Evolutionary conservation across 2,329 filamentous ascomycete genomes (phyloP).

Genomic region (Huntiella omanensis): DNA sequence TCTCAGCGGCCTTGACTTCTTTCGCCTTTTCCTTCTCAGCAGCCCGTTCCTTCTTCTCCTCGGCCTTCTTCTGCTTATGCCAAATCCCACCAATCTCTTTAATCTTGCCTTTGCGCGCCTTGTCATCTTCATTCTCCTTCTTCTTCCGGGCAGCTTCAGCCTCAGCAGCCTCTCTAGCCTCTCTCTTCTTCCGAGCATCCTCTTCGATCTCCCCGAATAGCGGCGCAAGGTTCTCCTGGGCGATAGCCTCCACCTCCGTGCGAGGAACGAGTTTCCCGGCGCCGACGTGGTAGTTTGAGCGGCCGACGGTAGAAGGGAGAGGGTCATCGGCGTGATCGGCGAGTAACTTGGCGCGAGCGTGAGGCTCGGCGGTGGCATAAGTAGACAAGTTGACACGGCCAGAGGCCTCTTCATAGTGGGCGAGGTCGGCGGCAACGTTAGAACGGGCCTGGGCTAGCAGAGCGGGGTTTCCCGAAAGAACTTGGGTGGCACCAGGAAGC

Average conservation of each 20-base stretch:
- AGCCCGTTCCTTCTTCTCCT: constrained; percentile 37
- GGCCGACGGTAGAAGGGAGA: constrained; percentile 1
- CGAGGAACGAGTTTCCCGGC: constrained; percentile 5
- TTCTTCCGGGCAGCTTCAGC: constrained; percentile 65
- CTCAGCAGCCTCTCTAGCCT: constrained; percentile 49
- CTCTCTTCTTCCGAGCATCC: constrained; percentile 19
- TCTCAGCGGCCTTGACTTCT: constrained; percentile 30
- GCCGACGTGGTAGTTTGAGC: constrained; percentile 5
- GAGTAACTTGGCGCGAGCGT: constrained; percentile 16
- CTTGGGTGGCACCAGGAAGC: too few species aligned
- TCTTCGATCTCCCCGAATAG: constrained; percentile 20
- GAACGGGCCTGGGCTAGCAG: constrained; percentile 63
- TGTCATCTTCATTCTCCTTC: constrained; percentile 58
- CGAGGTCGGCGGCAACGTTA: constrained; percentile 64
- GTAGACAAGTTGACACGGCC: constrained; percentile 50
- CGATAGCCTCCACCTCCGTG: constrained; percentile 3
- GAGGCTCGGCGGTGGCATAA: constrained; percentile 40
- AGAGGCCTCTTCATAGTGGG: constrained; percentile 54
- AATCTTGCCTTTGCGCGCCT: constrained; percentile 39
- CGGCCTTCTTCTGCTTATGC: constrained; percentile 41
- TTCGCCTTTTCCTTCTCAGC: constrained; percentile 29
- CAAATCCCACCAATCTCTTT: constrained; percentile 47
- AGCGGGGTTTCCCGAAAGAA: too few species aligned
- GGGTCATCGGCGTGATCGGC: not conserved
- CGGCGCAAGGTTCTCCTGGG: constrained; percentile 20